phyloP scores from a whole-genome alignment of 2,329 filamentous ascomycete species.

The Paracoccidioides lutzii region DNA sequence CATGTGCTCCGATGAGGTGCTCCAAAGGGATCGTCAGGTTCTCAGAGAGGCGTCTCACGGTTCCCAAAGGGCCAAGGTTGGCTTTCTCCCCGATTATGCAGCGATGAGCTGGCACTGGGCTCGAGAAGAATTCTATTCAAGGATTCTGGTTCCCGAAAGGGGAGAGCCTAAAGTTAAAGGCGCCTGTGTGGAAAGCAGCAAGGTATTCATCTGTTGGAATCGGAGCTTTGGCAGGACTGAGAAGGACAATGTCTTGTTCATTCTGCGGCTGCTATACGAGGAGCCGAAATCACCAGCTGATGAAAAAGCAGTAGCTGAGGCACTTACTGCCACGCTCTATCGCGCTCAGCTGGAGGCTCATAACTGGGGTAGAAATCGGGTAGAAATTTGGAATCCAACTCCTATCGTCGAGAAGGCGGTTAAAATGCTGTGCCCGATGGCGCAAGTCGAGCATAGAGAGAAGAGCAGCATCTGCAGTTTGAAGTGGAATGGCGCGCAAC shows the following conservation, averaged over 20 bases:
- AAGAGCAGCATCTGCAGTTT: conserved; percentile 35
- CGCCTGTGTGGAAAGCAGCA: conserved; percentile 43
- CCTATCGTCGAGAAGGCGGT: conserved; percentile 37
- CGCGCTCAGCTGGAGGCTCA: conserved; percentile 58
- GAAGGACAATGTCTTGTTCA: conserved; percentile 29
- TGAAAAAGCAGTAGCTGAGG: conserved; percentile 38
- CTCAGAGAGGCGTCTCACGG: conserved; percentile 38
- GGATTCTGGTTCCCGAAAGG: conserved; percentile 44
- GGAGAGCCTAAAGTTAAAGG: conserved; percentile 50
- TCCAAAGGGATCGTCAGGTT: conserved; percentile 50
- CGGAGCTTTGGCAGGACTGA: conserved; percentile 27
- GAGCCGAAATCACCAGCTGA: conserved; percentile 28
- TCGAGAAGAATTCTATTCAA: conserved; percentile 65
- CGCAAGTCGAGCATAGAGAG: conserved; percentile 32
- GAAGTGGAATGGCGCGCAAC: conserved; percentile 33
- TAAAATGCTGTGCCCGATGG: conserved; percentile 24
- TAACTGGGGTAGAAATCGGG: conserved; percentile 54
- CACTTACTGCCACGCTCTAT: conserved; percentile 50
- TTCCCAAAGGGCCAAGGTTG: conserved; percentile 42
- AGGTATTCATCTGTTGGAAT: conserved; percentile 31
- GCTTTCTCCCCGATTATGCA: conserved; percentile 54
- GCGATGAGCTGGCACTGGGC: conserved; percentile 65
- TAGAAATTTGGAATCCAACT: conserved; percentile 76
- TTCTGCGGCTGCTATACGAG: conserved; percentile 31
- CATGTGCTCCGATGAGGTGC: conserved; percentile 51